These are phyloP conservation scores for Debaryomyces coudertii DNA, from an alignment of 1,139 yeast genomes.

Conservation along the genomic window DNA sequence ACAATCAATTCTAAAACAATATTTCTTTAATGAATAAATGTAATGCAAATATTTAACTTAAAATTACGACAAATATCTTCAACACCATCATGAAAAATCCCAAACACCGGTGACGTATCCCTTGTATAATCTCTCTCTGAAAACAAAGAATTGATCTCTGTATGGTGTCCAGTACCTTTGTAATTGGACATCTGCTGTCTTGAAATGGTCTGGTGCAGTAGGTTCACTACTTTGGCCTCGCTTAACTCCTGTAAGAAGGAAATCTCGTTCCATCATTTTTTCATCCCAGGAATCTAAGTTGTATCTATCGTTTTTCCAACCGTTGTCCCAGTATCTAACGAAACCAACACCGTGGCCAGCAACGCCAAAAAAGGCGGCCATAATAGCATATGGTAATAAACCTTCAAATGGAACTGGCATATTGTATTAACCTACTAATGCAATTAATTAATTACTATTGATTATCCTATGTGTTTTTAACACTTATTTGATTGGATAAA, in stretches of 20 bases:
- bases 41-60: conserved; percentile 8
- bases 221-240: conserved; percentile 73
- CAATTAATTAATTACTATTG: neutral
- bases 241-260: conserved; percentile 70
- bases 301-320: conserved; percentile 53
- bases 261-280: conserved; percentile 70
- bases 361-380: conserved; percentile 52
- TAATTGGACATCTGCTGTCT: conserved; percentile 37
- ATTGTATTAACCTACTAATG: conserved; percentile 11
- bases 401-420: conserved; percentile 59
- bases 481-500: conserved; percentile 15
- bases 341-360: conserved; percentile 54
- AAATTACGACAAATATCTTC: neutral
- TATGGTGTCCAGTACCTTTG: conserved; percentile 53
- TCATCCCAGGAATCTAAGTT: conserved; percentile 50
- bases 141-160: conserved; percentile 51
- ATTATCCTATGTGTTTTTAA: conserved; percentile 6
- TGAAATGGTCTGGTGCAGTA: conserved; percentile 71
- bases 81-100: conserved; percentile 39
- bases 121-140: conserved; percentile 54
- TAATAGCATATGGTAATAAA: conserved; percentile 51
- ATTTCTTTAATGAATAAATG: conserved; percentile 4
- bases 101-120: conserved; percentile 53
- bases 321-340: conserved; percentile 55
- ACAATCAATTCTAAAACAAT: neutral